Evolutionary conservation across 495 filamentous ascomycete species (phyloP).

Genomic region (Aeminium ludgeri): DNA sequence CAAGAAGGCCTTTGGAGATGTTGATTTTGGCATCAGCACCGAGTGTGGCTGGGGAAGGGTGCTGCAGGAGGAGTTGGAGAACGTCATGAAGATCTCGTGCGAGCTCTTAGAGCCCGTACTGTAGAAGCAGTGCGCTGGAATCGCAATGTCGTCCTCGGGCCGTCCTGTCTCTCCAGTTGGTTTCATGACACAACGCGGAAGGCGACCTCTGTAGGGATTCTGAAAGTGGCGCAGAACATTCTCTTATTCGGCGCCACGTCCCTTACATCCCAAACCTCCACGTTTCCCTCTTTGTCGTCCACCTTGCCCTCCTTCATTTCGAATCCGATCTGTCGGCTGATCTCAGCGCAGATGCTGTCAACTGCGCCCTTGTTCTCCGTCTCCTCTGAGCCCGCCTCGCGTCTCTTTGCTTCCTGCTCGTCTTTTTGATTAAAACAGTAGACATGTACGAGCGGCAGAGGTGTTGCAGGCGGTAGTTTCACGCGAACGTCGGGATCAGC

Average conservation of each 20-base stretch:
- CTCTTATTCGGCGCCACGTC: conserved; percentile 83
- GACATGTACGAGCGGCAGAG: conserved; percentile 72
- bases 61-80: conserved; percentile 25
- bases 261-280: conserved; percentile 60
- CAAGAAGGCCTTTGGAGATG: conserved; percentile 17
- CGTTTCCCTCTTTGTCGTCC: conserved; percentile 29
- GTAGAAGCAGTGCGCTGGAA: too few relatives aligned
- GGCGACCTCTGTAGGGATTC: conserved; percentile 64
- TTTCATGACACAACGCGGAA: conserved; percentile 29
- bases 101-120: conserved; percentile 11
- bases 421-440: conserved; percentile 69
- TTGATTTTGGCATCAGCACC: conserved; percentile 28
- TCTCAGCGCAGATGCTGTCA: conserved; percentile 48
- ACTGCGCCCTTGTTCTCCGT: neutral
- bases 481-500: conserved; percentile 48
- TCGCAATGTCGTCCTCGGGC: too few relatives aligned
- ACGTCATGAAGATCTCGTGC: conserved; percentile 14
- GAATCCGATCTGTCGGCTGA: conserved; percentile 44
- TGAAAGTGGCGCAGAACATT: conserved; percentile 92
- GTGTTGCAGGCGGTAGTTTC: conserved; percentile 34
- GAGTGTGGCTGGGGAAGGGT: conserved; percentile 32
- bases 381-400: conserved; percentile 1
- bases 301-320: conserved; percentile 41
- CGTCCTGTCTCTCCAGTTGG: neutral
- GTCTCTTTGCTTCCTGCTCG: conserved; percentile 23